These are phyloP conservation scores for Psilocybe mexicana DNA, from an alignment of 1,284 basidiomycete species.

Conservation along the genomic window DNA sequence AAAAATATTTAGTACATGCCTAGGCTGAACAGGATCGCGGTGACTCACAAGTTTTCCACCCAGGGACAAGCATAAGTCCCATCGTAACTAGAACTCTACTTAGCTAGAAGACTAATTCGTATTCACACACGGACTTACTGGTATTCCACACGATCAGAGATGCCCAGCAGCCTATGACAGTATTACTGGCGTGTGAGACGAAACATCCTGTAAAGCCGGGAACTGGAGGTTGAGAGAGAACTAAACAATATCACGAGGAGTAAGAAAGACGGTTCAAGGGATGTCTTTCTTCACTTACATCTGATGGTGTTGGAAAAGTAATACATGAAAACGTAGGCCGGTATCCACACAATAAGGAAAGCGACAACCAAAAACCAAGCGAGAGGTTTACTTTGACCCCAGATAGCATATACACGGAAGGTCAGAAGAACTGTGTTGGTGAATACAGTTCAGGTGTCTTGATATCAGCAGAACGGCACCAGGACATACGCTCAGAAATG, in stretches of 20 bases:
- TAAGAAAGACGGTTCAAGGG: background rate
- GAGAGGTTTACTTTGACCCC: conserved; percentile 4
- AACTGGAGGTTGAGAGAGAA: background rate
- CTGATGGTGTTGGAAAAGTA: conserved; percentile 6
- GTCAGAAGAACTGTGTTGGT: conserved; percentile 10
- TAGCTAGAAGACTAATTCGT: background rate
- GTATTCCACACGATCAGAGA: conserved; percentile 13
- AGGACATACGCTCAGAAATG: conserved; percentile 9
- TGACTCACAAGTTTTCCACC: conserved; percentile 4
- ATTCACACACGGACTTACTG: background rate
- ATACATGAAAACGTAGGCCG: conserved; percentile 8
- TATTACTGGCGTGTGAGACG: conserved; percentile 3
- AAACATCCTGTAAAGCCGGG: conserved; percentile 10
- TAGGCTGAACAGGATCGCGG: background rate
- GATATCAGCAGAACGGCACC: background rate
- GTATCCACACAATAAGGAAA: conserved; percentile 3
- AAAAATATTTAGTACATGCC: background rate
- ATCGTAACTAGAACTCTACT: conserved; percentile 2
- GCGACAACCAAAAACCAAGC: background rate
- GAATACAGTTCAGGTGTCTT: too few species aligned
- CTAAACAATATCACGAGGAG: background rate
- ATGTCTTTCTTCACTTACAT: conserved; percentile 1
- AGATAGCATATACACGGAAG: conserved; percentile 13
- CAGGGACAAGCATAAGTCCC: conserved; percentile 12
- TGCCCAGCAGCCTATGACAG: conserved; percentile 9